Percentiles rank a stretch among this genome's conserved stretches.
Evolutionary conservation across 2,329 filamentous ascomycete species (phyloP).

Genomic region (Fusarium mangiferae): DNA sequence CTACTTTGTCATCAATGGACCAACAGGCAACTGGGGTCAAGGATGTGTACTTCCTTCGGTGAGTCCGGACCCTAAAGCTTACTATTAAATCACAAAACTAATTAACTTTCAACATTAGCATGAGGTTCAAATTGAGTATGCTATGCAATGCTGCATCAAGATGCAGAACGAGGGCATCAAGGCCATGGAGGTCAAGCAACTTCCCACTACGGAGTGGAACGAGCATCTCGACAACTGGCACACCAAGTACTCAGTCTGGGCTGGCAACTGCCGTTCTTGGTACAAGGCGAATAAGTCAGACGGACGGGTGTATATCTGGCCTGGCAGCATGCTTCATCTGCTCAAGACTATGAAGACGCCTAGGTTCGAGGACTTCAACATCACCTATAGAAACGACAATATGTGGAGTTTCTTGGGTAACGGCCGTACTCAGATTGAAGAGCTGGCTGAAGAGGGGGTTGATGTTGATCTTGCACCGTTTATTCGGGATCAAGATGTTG

Average conservation of each 20-base stretch:
- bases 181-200: not conserved
- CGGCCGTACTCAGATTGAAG: not conserved
- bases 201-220: not conserved
- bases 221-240: not conserved
- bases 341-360: not conserved
- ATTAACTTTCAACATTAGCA: not conserved
- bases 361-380: not conserved
- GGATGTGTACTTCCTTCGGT: not conserved
- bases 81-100: no score
- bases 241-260: not conserved
- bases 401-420: not conserved
- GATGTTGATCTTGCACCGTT: not conserved
- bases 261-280: not conserved
- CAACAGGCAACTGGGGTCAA: not conserved
- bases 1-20: not conserved
- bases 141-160: not conserved
- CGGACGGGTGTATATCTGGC: not conserved
- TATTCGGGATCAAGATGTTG: not conserved
- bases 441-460: not conserved
- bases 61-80: no score
- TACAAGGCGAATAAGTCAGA: not conserved
- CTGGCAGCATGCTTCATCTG: not conserved
- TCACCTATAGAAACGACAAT: not conserved
- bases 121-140: not conserved
- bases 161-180: not conserved